A percentile compares a stretch with the other conserved stretches of the same genome.
phyloP scores from a whole-genome alignment of 2,329 filamentous ascomycete genomes.

The Lecanicillium sp. region DNA sequence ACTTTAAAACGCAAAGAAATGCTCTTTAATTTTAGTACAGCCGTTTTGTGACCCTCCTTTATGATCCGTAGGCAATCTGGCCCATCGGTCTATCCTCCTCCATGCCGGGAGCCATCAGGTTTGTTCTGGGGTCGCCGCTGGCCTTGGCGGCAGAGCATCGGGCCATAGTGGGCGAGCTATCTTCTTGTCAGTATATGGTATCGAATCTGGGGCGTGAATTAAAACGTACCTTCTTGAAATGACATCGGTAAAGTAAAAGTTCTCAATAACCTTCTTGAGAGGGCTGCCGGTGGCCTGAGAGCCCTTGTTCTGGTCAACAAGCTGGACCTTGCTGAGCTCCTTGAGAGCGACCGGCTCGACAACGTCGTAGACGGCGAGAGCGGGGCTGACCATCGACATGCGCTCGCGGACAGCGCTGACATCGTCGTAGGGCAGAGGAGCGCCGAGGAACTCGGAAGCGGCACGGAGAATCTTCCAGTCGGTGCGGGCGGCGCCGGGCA shows the following conservation, averaged over 20 bases:
- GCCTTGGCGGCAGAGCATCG: constrained; percentile 92
- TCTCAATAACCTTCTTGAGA: constrained; percentile 80
- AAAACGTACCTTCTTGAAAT: constrained; percentile 83
- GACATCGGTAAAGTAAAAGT: constrained; percentile 97
- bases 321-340: constrained; percentile 82
- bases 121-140: constrained; percentile 68
- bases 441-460: constrained; percentile 82
- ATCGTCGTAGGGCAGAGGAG: constrained; percentile 86
- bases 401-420: constrained; percentile 83
- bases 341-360: constrained; percentile 73
- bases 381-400: constrained; percentile 91
- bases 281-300: constrained; percentile 63
- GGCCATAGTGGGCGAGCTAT: constrained; percentile 94
- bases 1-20: constrained; percentile 26
- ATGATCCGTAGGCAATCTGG: constrained; percentile 54
- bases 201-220: constrained; percentile 2
- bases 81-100: constrained; percentile 57
- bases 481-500: constrained; percentile 83
- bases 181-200: constrained; percentile 20
- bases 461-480: constrained; percentile 99
- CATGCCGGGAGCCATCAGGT: constrained; percentile 70
- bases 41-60: constrained; percentile 22
- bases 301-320: constrained; percentile 95
- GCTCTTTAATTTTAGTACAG: constrained; percentile 32
- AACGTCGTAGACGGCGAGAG: constrained; percentile 82